Evolutionary conservation across 2,329 filamentous ascomycete genomes (phyloP), one percentile per base, ranked within the genome.

Genomic region (Aspergillus brasiliensis): DNA sequence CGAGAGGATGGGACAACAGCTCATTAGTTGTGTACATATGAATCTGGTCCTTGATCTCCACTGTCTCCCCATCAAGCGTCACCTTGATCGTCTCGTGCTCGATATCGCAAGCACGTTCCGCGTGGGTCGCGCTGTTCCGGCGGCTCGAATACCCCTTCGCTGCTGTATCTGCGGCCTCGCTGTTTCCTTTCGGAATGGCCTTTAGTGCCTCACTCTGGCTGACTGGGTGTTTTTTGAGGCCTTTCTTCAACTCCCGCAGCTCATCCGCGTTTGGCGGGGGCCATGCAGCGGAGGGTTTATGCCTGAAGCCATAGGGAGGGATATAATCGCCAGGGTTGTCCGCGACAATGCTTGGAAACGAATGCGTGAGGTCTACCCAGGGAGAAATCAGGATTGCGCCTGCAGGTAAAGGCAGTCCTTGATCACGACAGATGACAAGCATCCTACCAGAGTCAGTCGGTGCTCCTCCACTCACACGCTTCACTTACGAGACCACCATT

Each of bases 321-420:
- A 99, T 94, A 68, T 97, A 98, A 73, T 99, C 95, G 53, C 91
- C 77, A 0, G 86, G 85, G 52, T 86, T 87, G 42, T 92, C 86
- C 5, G 82, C 85, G 2, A 86, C 84, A n/a, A 97, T 84, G 65
- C 93, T 97, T 0, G 95, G 95, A 65, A 98, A 98, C 0, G 93
- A 97, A 73, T 98, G 94, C 0, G 92, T 96, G 56, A 98, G 79
- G 73, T 99, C 95, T 8, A 94, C 92, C 95, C 95, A 99, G 0
- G 95, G 95, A 52, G 92, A 97, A 54, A 98, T 91, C 42, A 98
- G 81, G 47, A 98, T 88, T 4, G 90, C 93, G 1, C 95, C 95
- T 2, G 95, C 93, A 0, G 95, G 95, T 25, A 97, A 76, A 5
- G 94, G 90, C 13, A 97, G 81, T 0, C 88, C 89, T 72, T 90